Evolutionary conservation across 495 filamentous ascomycete species (phyloP).

Genomic region (Penicillium longicatenatum): DNA sequence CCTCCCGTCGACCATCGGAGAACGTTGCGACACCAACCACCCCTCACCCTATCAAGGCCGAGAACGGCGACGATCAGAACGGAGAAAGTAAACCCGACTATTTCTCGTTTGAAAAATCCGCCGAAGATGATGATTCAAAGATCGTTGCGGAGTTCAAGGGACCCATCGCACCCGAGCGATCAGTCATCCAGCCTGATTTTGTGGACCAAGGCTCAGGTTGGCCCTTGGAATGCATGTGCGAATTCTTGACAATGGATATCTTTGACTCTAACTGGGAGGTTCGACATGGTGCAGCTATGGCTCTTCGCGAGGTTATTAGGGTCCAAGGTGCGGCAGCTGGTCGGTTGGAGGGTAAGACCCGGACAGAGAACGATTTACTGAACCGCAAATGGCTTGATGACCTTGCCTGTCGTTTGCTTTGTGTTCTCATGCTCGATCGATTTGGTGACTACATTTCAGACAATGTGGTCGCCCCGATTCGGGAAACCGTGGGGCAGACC

Average conservation of each 20-base stretch:
- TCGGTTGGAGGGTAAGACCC: slow-evolving; percentile 66
- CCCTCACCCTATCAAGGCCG: slow-evolving; percentile 67
- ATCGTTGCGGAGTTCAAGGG: slow-evolving; percentile 97
- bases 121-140: slow-evolving; percentile 83
- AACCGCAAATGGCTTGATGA: slow-evolving; percentile 91
- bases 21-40: slow-evolving; percentile 67
- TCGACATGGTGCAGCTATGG: slow-evolving; percentile 96
- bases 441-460: slow-evolving; percentile 98
- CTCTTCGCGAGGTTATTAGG: slow-evolving; percentile 85
- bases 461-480: slow-evolving; percentile 92
- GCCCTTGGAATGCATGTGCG: slow-evolving; percentile 92
- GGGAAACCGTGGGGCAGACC: slow-evolving; percentile 96
- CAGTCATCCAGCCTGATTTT: slow-evolving; percentile 64
- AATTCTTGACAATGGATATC: slow-evolving; percentile 87
- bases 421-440: slow-evolving; percentile 94
- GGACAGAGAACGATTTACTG: slow-evolving; percentile 71
- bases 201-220: slow-evolving; percentile 73
- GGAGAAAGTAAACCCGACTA: slow-evolving; percentile 65
- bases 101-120: slow-evolving; percentile 77
- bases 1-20: slow-evolving; percentile 69
- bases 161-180: slow-evolving; percentile 59
- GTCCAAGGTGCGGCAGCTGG: slow-evolving; percentile 94
- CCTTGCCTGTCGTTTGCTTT: slow-evolving; percentile 86
- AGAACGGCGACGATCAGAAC: slow-evolving; percentile 57
- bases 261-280: slow-evolving; percentile 96